phyloP scores from a whole-genome alignment of 306 rosid genomes.

The Geum urbanum region DNA sequence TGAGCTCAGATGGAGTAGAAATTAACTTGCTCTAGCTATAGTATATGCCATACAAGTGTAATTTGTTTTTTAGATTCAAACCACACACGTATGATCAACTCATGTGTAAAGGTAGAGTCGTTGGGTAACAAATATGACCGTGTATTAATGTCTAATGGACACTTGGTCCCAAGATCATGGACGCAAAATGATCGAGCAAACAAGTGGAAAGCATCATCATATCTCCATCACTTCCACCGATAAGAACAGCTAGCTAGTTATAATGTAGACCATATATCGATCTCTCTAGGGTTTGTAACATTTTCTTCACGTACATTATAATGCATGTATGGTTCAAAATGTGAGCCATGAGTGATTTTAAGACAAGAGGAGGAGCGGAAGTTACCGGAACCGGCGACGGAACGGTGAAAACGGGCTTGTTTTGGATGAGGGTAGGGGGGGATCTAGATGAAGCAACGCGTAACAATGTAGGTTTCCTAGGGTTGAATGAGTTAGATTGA shows the following conservation, averaged over 20 bases:
- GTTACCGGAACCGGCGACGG: slow-evolving; percentile 74
- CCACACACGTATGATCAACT: slow-evolving; percentile 49
- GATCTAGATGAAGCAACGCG: slow-evolving; percentile 36
- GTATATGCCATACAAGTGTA: slow-evolving; percentile 12
- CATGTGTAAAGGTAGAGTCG: background rate
- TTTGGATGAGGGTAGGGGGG: slow-evolving; percentile 67
- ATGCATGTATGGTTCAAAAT: background rate
- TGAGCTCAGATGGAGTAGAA: background rate
- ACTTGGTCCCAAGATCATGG: slow-evolving; percentile 1
- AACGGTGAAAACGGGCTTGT: slow-evolving; percentile 74
- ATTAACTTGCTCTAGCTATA: background rate
- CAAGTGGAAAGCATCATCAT: background rate
- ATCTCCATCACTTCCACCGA: background rate
- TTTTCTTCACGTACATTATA: background rate
- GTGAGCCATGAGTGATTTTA: background rate
- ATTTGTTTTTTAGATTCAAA: slow-evolving; percentile 25
- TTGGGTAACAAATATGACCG: background rate
- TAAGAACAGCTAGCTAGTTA: background rate
- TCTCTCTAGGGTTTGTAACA: background rate
- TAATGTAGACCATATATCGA: background rate
- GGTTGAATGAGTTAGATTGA: slow-evolving; percentile 14
- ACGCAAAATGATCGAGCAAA: background rate
- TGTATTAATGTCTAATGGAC: slow-evolving; percentile 8
- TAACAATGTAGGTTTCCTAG: slow-evolving; percentile 41
- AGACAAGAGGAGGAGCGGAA: background rate